A percentile compares a stretch with the other conserved stretches of the same genome.
Evolutionary conservation across 2,329 filamentous ascomycete species (phyloP).

Genomic region (Talaromyces sp.): DNA sequence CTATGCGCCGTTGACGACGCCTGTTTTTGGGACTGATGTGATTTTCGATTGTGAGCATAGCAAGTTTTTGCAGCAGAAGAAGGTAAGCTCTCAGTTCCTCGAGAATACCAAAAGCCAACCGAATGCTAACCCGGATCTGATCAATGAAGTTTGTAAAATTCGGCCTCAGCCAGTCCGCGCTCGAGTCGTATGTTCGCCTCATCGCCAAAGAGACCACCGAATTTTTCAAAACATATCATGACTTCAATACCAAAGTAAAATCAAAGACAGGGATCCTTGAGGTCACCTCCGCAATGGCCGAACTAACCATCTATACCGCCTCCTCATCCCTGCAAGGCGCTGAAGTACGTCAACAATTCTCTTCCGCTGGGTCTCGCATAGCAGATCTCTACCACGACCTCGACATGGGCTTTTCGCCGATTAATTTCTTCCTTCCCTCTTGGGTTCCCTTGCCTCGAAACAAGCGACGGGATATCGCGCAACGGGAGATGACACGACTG

Average conservation of each 20-base stretch:
- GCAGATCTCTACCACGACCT: slow-evolving; percentile 82
- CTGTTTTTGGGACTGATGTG: slow-evolving; percentile 77
- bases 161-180: slow-evolving; percentile 59
- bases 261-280: slow-evolving; percentile 62
- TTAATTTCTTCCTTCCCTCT: slow-evolving; percentile 82
- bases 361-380: slow-evolving; percentile 61
- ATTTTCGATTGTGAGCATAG: slow-evolving; percentile 89
- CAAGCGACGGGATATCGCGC: slow-evolving; percentile 72
- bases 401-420: slow-evolving; percentile 82
- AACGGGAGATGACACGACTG: slow-evolving; percentile 73
- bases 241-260: slow-evolving; percentile 59
- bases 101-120: background rate
- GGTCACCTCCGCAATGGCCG: slow-evolving; percentile 71
- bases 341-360: slow-evolving; percentile 73
- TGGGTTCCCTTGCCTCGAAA: slow-evolving; percentile 90
- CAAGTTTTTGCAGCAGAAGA: slow-evolving; percentile 95
- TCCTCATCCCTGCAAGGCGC: slow-evolving; percentile 81
- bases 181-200: slow-evolving; percentile 70
- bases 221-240: slow-evolving; percentile 65
- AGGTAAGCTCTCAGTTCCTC: slow-evolving; percentile 51
- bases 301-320: slow-evolving; percentile 87
- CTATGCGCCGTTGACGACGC: slow-evolving; percentile 70
- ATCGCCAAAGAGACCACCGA: slow-evolving; percentile 71
- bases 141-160: slow-evolving; percentile 57
- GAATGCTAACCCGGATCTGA: background rate